phyloP scores from a whole-genome alignment of 495 filamentous ascomycete species.

The Penicillium cinerascens region DNA sequence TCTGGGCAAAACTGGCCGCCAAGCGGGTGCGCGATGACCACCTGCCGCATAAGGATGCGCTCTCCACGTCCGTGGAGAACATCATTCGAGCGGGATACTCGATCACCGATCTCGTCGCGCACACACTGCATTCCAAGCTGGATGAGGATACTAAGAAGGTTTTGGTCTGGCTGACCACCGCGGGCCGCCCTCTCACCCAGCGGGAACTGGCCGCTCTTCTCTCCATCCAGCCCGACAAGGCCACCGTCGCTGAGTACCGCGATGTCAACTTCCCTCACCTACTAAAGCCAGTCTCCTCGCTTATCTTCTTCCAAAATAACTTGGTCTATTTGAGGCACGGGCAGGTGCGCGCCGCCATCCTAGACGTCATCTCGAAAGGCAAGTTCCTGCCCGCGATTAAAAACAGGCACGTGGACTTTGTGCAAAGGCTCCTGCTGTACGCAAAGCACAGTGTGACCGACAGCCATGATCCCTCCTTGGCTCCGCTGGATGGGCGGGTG shows the following conservation, averaged over 20 bases:
- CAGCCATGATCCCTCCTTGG: constrained; percentile 15
- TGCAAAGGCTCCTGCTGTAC: constrained; percentile 15
- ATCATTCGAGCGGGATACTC: constrained; percentile 11
- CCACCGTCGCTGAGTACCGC: constrained; percentile 2
- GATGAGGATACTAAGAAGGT: constrained; percentile 14
- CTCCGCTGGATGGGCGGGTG: constrained; percentile 2
- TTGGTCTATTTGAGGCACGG: constrained; percentile 22
- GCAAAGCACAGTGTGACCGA: constrained; percentile 9
- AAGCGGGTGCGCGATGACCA: constrained; percentile 13
- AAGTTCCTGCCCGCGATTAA: constrained; percentile 12
- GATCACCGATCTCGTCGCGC: constrained; percentile 18
- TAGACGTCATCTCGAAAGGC: constrained; percentile 14
- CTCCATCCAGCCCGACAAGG: constrained; percentile 20
- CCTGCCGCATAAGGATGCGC: constrained; percentile 1
- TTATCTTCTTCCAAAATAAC: constrained; percentile 21
- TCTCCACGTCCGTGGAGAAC: constrained; percentile 10
- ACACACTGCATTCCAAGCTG: constrained; percentile 13
- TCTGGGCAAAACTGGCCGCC: constrained; percentile 23
- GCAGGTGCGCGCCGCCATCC: constrained; percentile 15
- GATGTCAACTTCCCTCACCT: constrained; percentile 5
- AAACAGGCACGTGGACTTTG: constrained; percentile 17
- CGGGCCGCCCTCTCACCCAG: constrained; percentile 17
- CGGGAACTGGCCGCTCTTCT: constrained; percentile 19
- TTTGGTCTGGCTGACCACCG: constrained; percentile 18
- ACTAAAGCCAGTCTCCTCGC: constrained; percentile 16